Conservation (phyloP, 768 basidiomycete species). For the Mycena kentingensis region DNA sequence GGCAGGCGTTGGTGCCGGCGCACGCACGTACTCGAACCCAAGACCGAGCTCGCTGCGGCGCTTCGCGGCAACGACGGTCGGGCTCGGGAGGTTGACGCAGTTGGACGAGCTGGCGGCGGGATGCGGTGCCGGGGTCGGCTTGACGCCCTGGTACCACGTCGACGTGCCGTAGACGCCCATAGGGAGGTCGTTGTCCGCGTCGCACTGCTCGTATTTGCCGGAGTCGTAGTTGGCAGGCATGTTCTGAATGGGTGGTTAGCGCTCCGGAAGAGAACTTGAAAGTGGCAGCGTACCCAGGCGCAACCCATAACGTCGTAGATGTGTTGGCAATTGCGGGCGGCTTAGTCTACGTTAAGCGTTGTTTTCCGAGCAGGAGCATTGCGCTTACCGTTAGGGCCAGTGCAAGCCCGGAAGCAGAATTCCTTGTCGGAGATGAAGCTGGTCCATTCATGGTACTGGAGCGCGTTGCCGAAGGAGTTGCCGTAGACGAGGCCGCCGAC, state of each 20-base stretch:
- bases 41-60: no score
- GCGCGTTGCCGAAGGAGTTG: conserved; percentile 50
- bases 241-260: conserved; percentile 48
- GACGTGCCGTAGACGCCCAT: conserved; percentile 77
- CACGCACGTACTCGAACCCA: no score
- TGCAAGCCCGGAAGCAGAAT: conserved; percentile 78
- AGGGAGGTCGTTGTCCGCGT: conserved; percentile 57
- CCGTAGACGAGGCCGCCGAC: conserved; percentile 76
- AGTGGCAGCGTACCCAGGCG: conserved; percentile 41
- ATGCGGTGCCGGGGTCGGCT: conserved; percentile 56
- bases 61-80: conserved; percentile 14
- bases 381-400: conserved; percentile 57
- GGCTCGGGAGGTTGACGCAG: conserved; percentile 40
- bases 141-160: conserved; percentile 66
- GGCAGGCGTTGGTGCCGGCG: no score
- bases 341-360: no score
- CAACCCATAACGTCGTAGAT: conserved; percentile 74
- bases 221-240: conserved; percentile 69
- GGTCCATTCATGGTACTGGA: conserved; percentile 82
- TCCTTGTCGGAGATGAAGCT: conserved; percentile 69
- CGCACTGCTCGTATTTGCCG: conserved; percentile 66
- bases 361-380: no score
- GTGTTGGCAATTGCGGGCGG: conserved; percentile 69
- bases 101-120: conserved; percentile 63
- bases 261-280: background rate